Evolutionary conservation across 371 early-diverging fungal genomes (phyloP), one percentile per base, ranked within the genome.

Genomic region (Basidiobolus meristosporus): DNA sequence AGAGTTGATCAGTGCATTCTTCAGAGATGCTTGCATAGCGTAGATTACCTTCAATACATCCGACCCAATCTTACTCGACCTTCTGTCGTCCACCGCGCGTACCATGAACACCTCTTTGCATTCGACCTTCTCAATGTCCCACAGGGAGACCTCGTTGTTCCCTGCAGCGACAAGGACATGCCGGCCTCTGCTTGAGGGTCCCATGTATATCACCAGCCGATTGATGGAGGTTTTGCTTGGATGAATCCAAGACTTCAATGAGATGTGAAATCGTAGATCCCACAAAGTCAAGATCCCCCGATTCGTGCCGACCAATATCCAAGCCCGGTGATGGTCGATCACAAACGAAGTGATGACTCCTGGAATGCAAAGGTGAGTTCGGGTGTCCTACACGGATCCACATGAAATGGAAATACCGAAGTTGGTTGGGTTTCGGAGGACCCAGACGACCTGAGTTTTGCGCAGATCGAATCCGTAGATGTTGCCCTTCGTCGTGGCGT

Each of bases 231-330:
- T 64, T 35, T 65, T 66, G 26, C 70, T 65, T 0, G 84, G 82
- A 50, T 90, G 91, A 4, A 67, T 62, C 86, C 86, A 90, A 0
- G 77, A 62, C 32, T 70, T 62, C 11, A 90, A 50, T 3, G 69
- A 63, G 15, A 89, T 65, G 29, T 70, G 68, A 59, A 90, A 92
- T 17, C 93, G 68, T 7, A 85, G 48, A 47, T 92, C 93, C 54
- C 83, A 85, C 2, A 91, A 50, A 0, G 75, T 70, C 20, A 91
- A 47, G 0, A 86, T 74, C 6, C 93, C 90, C 32, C 76, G 62
- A 22, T 71, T 67, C 1, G 89, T 88, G 19, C 89, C 93, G 1
- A 82, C 69, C 11, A 85, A 44, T 3, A 79, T 51, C 77, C 86
- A 82, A 2, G 68, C 60, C 40, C 62, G 62, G 1, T 58, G 56